These are phyloP conservation scores for Coriaria nepalensis DNA, from an alignment of 306 rosid genomes.

Conservation along the genomic window DNA sequence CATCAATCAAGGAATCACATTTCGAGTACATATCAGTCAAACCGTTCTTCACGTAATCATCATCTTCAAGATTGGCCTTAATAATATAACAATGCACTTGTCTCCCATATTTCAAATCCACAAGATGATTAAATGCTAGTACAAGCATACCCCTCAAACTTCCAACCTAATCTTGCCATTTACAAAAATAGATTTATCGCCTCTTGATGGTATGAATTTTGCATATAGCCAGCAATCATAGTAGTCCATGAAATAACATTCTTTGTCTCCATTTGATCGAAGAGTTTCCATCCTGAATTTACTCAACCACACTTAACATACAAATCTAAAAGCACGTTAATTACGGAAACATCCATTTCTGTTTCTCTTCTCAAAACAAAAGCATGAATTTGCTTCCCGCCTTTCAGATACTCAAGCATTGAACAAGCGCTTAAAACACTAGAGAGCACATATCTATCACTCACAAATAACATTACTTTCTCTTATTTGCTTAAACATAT, in stretches of 20 bases:
- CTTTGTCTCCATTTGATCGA: constrained; percentile 34
- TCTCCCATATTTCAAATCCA: constrained; percentile 58
- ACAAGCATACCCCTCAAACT: constrained; percentile 64
- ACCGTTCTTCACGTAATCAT: constrained; percentile 66
- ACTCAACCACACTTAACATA: constrained; percentile 68
- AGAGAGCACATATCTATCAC: constrained; percentile 62
- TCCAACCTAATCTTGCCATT: constrained; percentile 50
- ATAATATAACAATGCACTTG: constrained; percentile 63
- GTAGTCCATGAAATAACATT: constrained; percentile 80
- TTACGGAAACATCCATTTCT: constrained; percentile 52
- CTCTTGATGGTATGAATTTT: constrained; percentile 55
- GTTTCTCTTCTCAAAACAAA: constrained; percentile 44
- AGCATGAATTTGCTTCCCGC: constrained; percentile 80
- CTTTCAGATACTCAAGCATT: constrained; percentile 42
- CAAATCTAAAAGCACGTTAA: constrained; percentile 64
- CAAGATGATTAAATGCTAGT: constrained; percentile 78
- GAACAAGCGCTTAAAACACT: constrained; percentile 79
- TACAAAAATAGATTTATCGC: constrained; percentile 49
- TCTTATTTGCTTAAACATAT: constrained; percentile 49
- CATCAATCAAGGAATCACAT: constrained; percentile 53
- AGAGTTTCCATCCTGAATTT: constrained; percentile 35
- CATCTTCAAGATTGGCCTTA: constrained; percentile 50
- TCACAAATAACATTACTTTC: constrained; percentile 42
- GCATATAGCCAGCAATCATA: constrained; percentile 87
- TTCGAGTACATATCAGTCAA: constrained; percentile 87